These are phyloP conservation scores for Linnemannia exigua DNA, from an alignment of 192 early-diverging fungal genomes.

Conservation along the genomic window DNA sequence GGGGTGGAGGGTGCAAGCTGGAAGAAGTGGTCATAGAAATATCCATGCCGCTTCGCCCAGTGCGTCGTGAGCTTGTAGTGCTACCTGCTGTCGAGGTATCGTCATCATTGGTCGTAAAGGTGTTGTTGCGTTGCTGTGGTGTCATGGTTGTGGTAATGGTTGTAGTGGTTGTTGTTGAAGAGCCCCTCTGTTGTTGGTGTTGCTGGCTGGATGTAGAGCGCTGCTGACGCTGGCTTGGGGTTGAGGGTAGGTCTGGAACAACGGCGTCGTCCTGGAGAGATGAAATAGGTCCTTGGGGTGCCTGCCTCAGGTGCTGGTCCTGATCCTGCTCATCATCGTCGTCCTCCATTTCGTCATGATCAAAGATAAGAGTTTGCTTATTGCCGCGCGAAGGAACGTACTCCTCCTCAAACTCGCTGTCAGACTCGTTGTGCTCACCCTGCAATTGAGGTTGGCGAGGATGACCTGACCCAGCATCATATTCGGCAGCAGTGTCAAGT, in stretches of 20 bases:
- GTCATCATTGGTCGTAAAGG: conserved; percentile 23
- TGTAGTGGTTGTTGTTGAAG: not conserved
- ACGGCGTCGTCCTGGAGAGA: conserved; percentile 31
- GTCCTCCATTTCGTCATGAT: conserved; percentile 40
- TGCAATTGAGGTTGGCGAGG: conserved; percentile 52
- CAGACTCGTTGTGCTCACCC: conserved; percentile 25
- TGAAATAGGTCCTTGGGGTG: not conserved
- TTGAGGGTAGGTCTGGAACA: conserved; percentile 26
- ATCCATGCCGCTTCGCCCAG: conserved; percentile 25
- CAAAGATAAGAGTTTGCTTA: not conserved
- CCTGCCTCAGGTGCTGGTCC: not conserved
- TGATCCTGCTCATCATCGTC: conserved; percentile 30
- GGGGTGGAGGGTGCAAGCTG: conserved; percentile 22
- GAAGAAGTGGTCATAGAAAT: conserved; percentile 43
- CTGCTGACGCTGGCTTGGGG: conserved; percentile 32
- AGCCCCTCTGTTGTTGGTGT: conserved; percentile 5
- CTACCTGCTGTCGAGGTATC: conserved; percentile 23
- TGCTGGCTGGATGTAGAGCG: not conserved
- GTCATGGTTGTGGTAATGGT: not conserved
- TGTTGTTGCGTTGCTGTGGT: not conserved
- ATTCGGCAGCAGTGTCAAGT: conserved; percentile 1
- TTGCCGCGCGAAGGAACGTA: conserved; percentile 10
- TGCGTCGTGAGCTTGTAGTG: conserved; percentile 30
- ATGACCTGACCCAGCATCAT: not conserved
- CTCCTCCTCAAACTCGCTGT: conserved; percentile 47